These are phyloP conservation scores for Cladosporium sp. DNA, from an alignment of 2,329 filamentous ascomycete genomes.

Conservation along the genomic window DNA sequence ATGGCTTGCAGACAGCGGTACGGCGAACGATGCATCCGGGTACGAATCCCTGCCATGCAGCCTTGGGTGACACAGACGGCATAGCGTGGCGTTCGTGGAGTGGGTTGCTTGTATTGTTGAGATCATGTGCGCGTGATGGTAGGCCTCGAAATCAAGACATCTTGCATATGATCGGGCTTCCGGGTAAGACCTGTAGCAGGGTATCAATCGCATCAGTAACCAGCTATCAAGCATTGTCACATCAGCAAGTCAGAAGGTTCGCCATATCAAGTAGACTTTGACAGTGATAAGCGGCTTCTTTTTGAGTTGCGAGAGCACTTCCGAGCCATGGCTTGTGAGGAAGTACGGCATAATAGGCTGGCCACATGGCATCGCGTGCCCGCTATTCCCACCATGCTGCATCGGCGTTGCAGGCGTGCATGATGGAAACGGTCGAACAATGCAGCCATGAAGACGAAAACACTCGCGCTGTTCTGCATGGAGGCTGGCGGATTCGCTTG, in stretches of 20 bases:
- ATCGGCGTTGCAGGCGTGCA: slow-evolving; percentile 4
- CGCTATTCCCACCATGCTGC: neutral
- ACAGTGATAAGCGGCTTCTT: neutral
- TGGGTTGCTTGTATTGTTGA: neutral
- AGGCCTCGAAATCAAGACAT: neutral
- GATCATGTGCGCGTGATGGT: neutral
- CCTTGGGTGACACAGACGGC: neutral
- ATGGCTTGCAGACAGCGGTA: neutral
- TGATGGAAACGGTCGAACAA: neutral
- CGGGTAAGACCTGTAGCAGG: neutral
- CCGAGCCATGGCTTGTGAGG: slow-evolving; percentile 2
- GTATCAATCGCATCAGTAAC: neutral
- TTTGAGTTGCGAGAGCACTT: neutral
- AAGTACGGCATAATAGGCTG: slow-evolving; percentile 1
- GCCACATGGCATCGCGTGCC: slow-evolving; percentile 9
- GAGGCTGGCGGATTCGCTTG: slow-evolving; percentile 1
- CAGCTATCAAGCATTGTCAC: neutral
- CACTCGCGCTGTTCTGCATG: neutral
- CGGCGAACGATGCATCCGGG: neutral
- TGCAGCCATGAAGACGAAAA: slow-evolving; percentile 11
- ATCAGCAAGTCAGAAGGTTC: neutral
- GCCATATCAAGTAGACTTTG: neutral
- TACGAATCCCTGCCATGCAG: neutral
- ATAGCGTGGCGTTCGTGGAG: neutral
- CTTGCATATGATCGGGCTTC: neutral